Base-by-base conservation (phyloP, 345 rosid species). In the Citrus cavaleriei region DNA sequence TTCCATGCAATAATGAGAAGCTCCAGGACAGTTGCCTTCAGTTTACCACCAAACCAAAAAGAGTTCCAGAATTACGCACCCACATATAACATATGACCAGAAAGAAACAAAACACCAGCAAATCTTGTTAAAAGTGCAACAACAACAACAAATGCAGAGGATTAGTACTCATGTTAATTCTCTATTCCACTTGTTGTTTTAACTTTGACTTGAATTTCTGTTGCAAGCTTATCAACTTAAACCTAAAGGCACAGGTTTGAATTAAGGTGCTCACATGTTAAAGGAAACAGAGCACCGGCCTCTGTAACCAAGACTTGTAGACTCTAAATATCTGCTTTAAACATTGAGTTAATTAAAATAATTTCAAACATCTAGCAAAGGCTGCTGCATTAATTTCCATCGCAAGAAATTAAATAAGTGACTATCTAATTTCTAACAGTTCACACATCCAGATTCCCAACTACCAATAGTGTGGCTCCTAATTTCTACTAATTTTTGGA, bases 1-100 rank as follows among this genome's bases (percentile, higher is more conserved):
- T 30, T 75, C 12, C 13, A 66, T 24, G 37, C 24, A 66, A 57
- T 38, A 42, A 60, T 42, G 14, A 24, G 35, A 64, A 55, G 65
- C 69, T 77, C 65, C 46, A 49, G 42, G 77, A 58, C 19, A 62
- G 66, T 54, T 42, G 59, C 77, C 27, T 74, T 10, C 66, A 38
- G 38, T 67, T 79, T 51, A 32, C 64, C 49, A 68, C 55, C 74
- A 35, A 34, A 77, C 62, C 32, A 62, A 40, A 25, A 9, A 59
- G 38, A 63, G 7, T 18, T 18, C n/a, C 27, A 27, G 38, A 40
- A 73, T 75, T 27, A 42, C 1, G 60, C 7, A 22, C 59, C 42
- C 8, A n/a, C 7, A 51, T 54, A 5, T 34, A 25, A 12, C 61
- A 65, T 34, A 32, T 25, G 1, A 62, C 6, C 22, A 49, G 28